These are phyloP conservation scores for Elsinoe arachidis DNA, from an alignment of 2,329 filamentous ascomycete species.

Conservation along the genomic window DNA sequence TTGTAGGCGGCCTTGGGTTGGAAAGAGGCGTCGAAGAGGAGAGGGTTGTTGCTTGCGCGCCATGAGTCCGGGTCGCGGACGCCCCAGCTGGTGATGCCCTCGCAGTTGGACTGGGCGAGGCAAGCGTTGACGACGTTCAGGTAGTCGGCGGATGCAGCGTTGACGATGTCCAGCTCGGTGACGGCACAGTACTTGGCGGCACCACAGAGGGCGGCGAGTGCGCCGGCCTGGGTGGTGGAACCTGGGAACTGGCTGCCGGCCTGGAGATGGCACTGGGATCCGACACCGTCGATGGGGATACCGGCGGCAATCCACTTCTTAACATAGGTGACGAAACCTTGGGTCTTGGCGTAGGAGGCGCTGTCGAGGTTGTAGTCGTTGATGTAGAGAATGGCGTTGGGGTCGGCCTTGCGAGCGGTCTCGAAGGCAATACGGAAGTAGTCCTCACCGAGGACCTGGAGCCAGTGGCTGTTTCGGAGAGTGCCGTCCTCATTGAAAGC, in stretches of 20 bases:
- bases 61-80: constrained; percentile 19
- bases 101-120: constrained; percentile 28
- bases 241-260: constrained; percentile 19
- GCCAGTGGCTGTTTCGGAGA: constrained; percentile 20
- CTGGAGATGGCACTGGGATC: constrained; percentile 47
- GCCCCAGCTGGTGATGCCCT: constrained; percentile 44
- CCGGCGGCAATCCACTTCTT: constrained; percentile 20
- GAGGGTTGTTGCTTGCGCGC: constrained; percentile 18
- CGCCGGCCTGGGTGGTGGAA: constrained; percentile 10
- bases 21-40: constrained; percentile 33
- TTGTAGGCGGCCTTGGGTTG: constrained; percentile 40
- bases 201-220: constrained; percentile 31
- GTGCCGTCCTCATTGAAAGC: constrained; percentile 21
- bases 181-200: constrained; percentile 50
- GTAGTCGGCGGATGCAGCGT: constrained; percentile 42
- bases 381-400: constrained; percentile 22
- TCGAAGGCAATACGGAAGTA: constrained; percentile 23
- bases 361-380: constrained; percentile 26
- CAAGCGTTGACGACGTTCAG: constrained; percentile 30
- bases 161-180: constrained; percentile 55
- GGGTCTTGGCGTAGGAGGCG: constrained; percentile 18
- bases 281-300: constrained; percentile 32
- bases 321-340: constrained; percentile 20
- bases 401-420: constrained; percentile 16
- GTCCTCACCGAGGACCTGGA: constrained; percentile 22